A percentile compares a stretch with the other conserved stretches of the same genome.
These are phyloP conservation scores for Candida ponderosae DNA, from an alignment of 805 yeast species.

Conservation along the genomic window DNA sequence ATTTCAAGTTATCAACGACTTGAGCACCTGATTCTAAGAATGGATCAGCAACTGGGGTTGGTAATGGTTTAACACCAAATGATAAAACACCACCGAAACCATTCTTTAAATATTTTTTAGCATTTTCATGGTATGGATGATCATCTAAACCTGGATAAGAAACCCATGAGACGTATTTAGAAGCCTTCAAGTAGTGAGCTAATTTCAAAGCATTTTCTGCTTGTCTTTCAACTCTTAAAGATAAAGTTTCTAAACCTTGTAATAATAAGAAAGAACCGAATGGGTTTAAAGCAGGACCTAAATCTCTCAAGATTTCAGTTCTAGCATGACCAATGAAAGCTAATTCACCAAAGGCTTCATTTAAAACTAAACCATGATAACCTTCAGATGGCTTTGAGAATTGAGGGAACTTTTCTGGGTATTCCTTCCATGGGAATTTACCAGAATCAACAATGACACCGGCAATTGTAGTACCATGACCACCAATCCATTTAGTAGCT, in stretches of 20 bases:
- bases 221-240: slow-evolving; percentile 91
- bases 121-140: slow-evolving; percentile 69
- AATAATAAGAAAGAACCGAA: slow-evolving; percentile 79
- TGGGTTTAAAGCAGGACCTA: slow-evolving; percentile 86
- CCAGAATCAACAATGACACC: slow-evolving; percentile 90
- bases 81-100: slow-evolving; percentile 88
- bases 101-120: slow-evolving; percentile 71
- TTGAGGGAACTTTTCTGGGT: slow-evolving; percentile 87
- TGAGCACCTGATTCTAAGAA: slow-evolving; percentile 73
- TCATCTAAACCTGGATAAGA: slow-evolving; percentile 85
- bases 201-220: slow-evolving; percentile 72
- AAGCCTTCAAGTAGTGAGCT: slow-evolving; percentile 67
- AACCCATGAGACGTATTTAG: slow-evolving; percentile 79
- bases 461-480: slow-evolving; percentile 92
- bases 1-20: slow-evolving; percentile 75
- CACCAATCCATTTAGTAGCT: slow-evolving; percentile 97
- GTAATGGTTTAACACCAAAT: slow-evolving; percentile 73
- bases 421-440: slow-evolving; percentile 82
- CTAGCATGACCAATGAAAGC: slow-evolving; percentile 79
- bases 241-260: slow-evolving; percentile 92
- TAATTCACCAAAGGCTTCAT: slow-evolving; percentile 71
- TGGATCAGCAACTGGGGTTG: slow-evolving; percentile 43
- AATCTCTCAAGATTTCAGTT: slow-evolving; percentile 81
- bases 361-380: slow-evolving; percentile 81
- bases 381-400: slow-evolving; percentile 88